These are phyloP conservation scores for Blastobotrys malaysiensis DNA, from an alignment of 1,139 yeast genomes.

Conservation along the genomic window DNA sequence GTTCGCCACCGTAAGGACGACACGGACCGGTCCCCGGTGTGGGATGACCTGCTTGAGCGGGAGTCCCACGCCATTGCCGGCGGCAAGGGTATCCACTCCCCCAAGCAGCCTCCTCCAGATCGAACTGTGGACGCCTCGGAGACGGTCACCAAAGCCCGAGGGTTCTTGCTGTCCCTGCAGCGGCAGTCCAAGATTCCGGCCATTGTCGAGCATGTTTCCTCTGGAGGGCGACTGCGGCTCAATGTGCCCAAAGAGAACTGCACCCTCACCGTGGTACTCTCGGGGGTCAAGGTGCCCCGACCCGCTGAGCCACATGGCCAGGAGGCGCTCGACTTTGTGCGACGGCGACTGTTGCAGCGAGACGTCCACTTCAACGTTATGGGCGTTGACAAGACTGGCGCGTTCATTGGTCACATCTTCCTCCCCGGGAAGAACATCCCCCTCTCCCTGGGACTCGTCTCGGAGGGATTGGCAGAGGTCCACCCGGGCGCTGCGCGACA, in stretches of 20 bases:
- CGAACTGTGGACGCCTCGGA: conserved; percentile 79
- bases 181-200: conserved; percentile 61
- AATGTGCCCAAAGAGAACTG: conserved; percentile 67
- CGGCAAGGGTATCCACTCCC: conserved; percentile 59
- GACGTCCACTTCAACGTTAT: conserved; percentile 65
- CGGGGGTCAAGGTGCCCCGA: conserved; percentile 54
- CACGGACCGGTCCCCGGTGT: conserved; percentile 61
- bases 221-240: conserved; percentile 63
- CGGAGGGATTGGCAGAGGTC: conserved; percentile 57
- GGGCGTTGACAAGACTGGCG: conserved; percentile 72
- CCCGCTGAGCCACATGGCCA: conserved; percentile 44
- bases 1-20: conserved; percentile 68
- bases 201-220: conserved; percentile 64
- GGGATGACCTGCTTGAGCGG: conserved; percentile 72
- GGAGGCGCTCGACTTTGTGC: conserved; percentile 52
- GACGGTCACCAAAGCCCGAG: conserved; percentile 62
- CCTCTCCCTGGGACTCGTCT: conserved; percentile 55
- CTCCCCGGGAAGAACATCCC: conserved; percentile 51
- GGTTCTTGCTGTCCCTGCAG: conserved; percentile 64
- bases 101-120: conserved; percentile 52
- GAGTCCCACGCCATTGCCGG: conserved; percentile 56
- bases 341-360: conserved; percentile 59
- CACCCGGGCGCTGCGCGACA: conserved; percentile 63
- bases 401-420: conserved; percentile 69
- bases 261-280: conserved; percentile 64